Percentiles rank a stretch among this genome's conserved stretches.
Evolutionary conservation across 2,329 filamentous ascomycete genomes (phyloP).

Genomic region (Trichophyton benhamiae): DNA sequence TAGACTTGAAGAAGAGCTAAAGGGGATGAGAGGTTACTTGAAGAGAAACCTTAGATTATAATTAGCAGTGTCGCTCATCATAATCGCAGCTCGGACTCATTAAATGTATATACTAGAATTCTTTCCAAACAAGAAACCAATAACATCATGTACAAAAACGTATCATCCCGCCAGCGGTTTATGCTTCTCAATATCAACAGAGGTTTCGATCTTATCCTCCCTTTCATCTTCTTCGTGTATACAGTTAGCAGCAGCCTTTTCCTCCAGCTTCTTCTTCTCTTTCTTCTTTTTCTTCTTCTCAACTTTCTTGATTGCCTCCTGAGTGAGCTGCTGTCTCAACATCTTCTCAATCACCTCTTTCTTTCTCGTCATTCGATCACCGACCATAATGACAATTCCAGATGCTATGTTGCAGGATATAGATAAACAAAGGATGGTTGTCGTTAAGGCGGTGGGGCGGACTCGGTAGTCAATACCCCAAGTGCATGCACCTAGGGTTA

Average conservation of each 20-base stretch:
- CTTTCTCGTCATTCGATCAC: constrained; percentile 66
- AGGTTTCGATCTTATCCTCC: background rate
- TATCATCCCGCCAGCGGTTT: background rate
- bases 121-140: background rate
- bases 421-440: constrained; percentile 66
- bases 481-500: constrained; percentile 63
- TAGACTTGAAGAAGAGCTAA: no score
- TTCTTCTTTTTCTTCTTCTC: constrained; percentile 38
- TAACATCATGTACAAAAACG: background rate
- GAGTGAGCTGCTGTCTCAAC: constrained; percentile 62
- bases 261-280: constrained; percentile 33
- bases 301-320: constrained; percentile 48
- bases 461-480: constrained; percentile 63
- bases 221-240: constrained; percentile 4
- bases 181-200: background rate
- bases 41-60: no score
- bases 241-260: background rate
- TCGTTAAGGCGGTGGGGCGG: constrained; percentile 61
- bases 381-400: constrained; percentile 62
- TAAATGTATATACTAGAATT: no score
- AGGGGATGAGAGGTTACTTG: no score
- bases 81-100: no score
- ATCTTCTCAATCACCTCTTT: constrained; percentile 72
- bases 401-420: constrained; percentile 67
- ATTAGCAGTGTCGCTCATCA: no score